These are phyloP conservation scores for Exobasidium cylindrosporum DNA, from an alignment of 1,284 basidiomycete species.

Conservation along the genomic window DNA sequence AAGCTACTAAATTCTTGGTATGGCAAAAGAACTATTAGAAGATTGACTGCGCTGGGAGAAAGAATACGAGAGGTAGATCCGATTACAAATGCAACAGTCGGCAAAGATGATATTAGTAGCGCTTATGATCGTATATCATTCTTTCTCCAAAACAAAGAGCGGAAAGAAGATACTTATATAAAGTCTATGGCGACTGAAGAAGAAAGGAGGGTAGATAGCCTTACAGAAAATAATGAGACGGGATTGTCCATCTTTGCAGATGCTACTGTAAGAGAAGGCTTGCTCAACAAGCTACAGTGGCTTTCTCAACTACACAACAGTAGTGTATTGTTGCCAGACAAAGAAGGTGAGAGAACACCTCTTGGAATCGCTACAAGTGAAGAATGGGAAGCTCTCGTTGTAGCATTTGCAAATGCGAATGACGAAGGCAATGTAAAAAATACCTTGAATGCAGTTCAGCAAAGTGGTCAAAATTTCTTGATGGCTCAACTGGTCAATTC, in stretches of 20 bases:
- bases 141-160: neutral
- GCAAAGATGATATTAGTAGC: neutral
- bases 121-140: neutral
- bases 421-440: conserved; percentile 21
- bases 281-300: neutral
- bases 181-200: neutral
- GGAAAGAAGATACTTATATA: neutral
- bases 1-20: neutral
- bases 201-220: neutral
- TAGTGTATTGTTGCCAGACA: neutral
- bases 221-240: neutral
- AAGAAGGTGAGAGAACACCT: conserved; percentile 11
- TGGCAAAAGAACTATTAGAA: neutral
- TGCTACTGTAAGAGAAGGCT: neutral
- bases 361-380: conserved; percentile 26
- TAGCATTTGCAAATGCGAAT: conserved; percentile 26
- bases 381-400: conserved; percentile 42
- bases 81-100: neutral
- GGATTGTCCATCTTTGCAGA: neutral
- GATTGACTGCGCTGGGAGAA: neutral
- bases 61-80: neutral
- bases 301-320: neutral
- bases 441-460: conserved; percentile 27
- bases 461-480: conserved; percentile 18
- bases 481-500: conserved; percentile 40